Base-by-base conservation (phyloP, 768 basidiomycete species). In the Rickenella mellea region DNA sequence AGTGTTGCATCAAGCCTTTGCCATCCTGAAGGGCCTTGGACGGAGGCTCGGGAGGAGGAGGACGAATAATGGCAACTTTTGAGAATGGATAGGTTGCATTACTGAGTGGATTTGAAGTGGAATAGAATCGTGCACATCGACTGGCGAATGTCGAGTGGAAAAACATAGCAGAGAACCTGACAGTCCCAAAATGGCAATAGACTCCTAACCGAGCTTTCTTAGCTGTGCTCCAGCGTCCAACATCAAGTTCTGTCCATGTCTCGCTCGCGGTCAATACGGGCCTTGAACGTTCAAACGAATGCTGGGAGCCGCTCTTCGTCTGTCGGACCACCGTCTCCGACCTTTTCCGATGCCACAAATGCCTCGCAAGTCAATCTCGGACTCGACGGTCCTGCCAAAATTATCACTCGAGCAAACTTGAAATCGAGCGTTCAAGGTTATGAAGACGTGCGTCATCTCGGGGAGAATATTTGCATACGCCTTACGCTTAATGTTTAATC, bases 261-360 rank as follows among this genome's bases (percentile, higher is more conserved):
- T 66, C 69, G 70, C 48, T 65, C 78, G 53, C 73, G 73, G 48
- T 77, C 78, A 12, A 66, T 84, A 22, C 75, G 71, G 46, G 64
- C 67, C 22, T 62, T 81, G 25, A 58, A 72, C 7, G 56, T 78
- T 64, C 61, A 69, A 46, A 58, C 67, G 55, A 63, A 66, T 53
- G 42, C 52, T 36, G 30, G 45, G 63, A 25, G 51, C 41, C 66
- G 69, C 42, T 64, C 60, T 40, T 57, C 65, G 3, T 75, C 78
- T 5, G 69, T 78, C 41, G 62, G 67, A 27, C 80, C 83, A 42
- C 83, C 85, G 2, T 91, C 88, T 20, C 88, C 88, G 40, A 87
- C 88, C 2, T 87, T 83, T 63, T 82, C 85, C 24, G 86, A 89
- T 15, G 67, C 75, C 19, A 91, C 89, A 8, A 76, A 85, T 55